Evolutionary conservation across 139 green algal genomes (phyloP).

Genomic region (Asterochloris erici): DNA sequence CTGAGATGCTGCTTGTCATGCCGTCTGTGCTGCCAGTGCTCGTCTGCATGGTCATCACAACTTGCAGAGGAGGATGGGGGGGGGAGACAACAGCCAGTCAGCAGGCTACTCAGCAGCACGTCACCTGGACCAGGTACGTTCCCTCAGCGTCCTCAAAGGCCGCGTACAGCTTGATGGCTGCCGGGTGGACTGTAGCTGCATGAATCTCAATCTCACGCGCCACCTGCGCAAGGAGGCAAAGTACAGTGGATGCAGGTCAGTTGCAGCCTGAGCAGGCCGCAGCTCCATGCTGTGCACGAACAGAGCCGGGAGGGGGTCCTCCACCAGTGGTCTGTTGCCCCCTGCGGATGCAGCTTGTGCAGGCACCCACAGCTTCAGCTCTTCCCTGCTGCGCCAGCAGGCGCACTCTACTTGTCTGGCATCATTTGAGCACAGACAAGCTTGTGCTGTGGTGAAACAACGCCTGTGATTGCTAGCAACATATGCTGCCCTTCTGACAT

Average conservation of each 20-base stretch:
- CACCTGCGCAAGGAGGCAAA: constrained; percentile 9
- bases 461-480: background rate
- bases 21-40: too few species aligned
- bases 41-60: too few species aligned
- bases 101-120: too few species aligned
- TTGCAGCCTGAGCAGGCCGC: background rate
- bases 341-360: background rate
- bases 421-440: background rate
- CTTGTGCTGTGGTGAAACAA: background rate
- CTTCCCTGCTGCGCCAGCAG: background rate
- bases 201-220: constrained; percentile 36
- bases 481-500: background rate
- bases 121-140: constrained; percentile 39
- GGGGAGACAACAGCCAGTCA: too few species aligned
- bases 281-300: background rate
- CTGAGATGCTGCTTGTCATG: too few species aligned
- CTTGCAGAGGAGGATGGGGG: too few species aligned
- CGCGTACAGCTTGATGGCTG: constrained; percentile 30
- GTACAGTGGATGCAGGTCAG: background rate
- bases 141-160: constrained; percentile 40
- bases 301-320: background rate
- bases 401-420: background rate
- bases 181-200: constrained; percentile 16
- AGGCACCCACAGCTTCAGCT: background rate
- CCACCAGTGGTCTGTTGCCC: background rate